These are phyloP conservation scores for Coemansia sp. DNA, from an alignment of 192 early-diverging fungal genomes.

Conservation along the genomic window DNA sequence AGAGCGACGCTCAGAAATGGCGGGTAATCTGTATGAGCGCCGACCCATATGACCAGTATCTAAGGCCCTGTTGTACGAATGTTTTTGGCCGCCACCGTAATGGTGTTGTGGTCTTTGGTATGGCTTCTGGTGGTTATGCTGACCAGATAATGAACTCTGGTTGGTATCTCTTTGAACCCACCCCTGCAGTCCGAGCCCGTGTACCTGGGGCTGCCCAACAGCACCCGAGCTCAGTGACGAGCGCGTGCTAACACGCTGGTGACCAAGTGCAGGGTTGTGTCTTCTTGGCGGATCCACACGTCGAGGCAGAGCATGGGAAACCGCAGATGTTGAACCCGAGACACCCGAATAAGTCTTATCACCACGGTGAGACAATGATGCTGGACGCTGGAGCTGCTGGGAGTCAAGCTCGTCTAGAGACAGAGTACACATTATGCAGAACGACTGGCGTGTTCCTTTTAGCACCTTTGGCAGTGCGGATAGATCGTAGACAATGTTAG, in stretches of 20 bases:
- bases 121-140: neutral
- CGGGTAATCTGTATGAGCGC: slow-evolving; percentile 13
- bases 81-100: slow-evolving; percentile 12
- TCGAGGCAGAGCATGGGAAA: slow-evolving; percentile 11
- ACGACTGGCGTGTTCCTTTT: slow-evolving; percentile 53
- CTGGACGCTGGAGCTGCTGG: slow-evolving; percentile 2
- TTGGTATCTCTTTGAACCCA: slow-evolving; percentile 20
- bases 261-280: slow-evolving; percentile 18
- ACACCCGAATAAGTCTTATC: slow-evolving; percentile 1
- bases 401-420: slow-evolving; percentile 16
- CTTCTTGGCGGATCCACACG: slow-evolving; percentile 42
- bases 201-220: slow-evolving; percentile 13
- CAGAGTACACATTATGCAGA: slow-evolving; percentile 54
- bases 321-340: neutral
- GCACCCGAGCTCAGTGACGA: slow-evolving; percentile 10
- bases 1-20: slow-evolving; percentile 17
- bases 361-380: neutral
- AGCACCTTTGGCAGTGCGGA: slow-evolving; percentile 46
- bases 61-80: slow-evolving; percentile 7
- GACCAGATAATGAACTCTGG: neutral
- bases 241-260: slow-evolving; percentile 34
- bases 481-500: slow-evolving; percentile 38
- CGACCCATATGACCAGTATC: slow-evolving; percentile 8
- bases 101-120: slow-evolving; percentile 7
- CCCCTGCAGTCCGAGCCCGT: slow-evolving; percentile 48